Evolutionary conservation across 306 rosid genomes (phyloP), one percentile per base, ranked within the genome.

Genomic region (Vigna angularis): DNA sequence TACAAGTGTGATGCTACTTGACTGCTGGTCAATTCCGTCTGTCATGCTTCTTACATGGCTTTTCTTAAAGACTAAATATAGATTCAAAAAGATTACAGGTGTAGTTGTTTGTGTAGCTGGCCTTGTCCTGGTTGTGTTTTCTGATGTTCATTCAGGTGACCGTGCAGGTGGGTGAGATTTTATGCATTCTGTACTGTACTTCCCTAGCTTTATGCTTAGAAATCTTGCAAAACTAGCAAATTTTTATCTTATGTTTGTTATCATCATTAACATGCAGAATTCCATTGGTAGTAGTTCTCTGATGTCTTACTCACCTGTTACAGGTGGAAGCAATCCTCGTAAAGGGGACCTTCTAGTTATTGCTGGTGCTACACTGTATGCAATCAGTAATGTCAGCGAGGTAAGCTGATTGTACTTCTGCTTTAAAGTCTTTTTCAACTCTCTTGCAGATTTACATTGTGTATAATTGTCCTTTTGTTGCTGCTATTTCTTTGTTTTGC

Each of bases 41-140:
- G 98, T 93, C 74, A 91, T 95, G 98, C 86, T 95, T 81, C 91
- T 95, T 61, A 93, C 99, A 17, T 91, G 99, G 99, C 1, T 95
- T 81, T 95, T 95, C 96, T 88, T 95, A 83, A 95, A 95, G 83
- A 91, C 99, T 7, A 95, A 91, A 75, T 95, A 95, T 83, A 79
- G 94, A 86, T 85, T 83, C 64, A 77, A 75, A 71, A 95, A 93
- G 86, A 81, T 95, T 75, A 72, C 82, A 3, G 99, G 99, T 34
- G 98, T 95, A 51, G 8, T 85, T 81, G 87, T 89, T 78, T 95
- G 99, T 76, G 79, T 95, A 16, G 94, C 90, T 30, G 99, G 99
- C 79, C 96, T 95, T 81, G 90, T 93, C 74, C 44, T 81, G 61
- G 99, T 93, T 75, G 86, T 95, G 34, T 95, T 95, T 83, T 95